A percentile compares a stretch with the other conserved stretches of the same genome.
Conservation (phyloP, 2,329 filamentous ascomycete species). For the Talaromyces marneffei region DNA sequence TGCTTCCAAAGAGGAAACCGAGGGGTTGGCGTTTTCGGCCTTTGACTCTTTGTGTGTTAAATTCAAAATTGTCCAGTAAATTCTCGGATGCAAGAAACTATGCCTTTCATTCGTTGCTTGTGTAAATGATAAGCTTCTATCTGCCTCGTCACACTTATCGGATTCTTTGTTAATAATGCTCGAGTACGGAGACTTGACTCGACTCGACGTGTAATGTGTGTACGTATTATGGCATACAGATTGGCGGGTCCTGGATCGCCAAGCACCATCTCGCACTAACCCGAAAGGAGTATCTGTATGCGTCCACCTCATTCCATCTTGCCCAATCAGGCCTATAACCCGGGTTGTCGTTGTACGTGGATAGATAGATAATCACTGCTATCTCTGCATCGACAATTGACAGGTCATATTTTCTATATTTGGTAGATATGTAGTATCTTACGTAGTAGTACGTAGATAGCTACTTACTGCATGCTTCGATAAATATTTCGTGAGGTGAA, state of each 20-base stretch:
- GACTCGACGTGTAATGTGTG: not conserved
- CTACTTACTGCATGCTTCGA: not conserved
- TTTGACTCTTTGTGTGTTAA: too few relatives aligned
- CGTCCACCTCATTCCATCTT: not conserved
- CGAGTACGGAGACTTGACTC: too few relatives aligned
- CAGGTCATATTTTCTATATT: not conserved
- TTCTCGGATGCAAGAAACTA: too few relatives aligned
- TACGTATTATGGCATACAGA: not conserved
- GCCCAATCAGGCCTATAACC: not conserved
- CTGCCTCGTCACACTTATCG: too few relatives aligned
- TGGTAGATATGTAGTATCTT: too few relatives aligned
- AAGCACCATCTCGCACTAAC: not conserved
- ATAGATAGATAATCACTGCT: not conserved
- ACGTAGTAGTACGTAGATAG: not conserved
- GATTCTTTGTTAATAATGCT: too few relatives aligned
- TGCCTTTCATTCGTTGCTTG: too few relatives aligned
- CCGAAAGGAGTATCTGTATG: not conserved
- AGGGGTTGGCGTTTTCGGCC: not conserved
- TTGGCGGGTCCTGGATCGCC: conserved; percentile 1
- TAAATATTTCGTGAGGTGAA: too few relatives aligned
- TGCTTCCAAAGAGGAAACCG: not conserved
- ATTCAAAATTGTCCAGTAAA: not conserved
- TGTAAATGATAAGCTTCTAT: too few relatives aligned
- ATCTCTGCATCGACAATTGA: not conserved
- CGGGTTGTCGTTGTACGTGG: not conserved